phyloP scores from a whole-genome alignment of 352 stramenopile species.

The Pythium inflatum region DNA sequence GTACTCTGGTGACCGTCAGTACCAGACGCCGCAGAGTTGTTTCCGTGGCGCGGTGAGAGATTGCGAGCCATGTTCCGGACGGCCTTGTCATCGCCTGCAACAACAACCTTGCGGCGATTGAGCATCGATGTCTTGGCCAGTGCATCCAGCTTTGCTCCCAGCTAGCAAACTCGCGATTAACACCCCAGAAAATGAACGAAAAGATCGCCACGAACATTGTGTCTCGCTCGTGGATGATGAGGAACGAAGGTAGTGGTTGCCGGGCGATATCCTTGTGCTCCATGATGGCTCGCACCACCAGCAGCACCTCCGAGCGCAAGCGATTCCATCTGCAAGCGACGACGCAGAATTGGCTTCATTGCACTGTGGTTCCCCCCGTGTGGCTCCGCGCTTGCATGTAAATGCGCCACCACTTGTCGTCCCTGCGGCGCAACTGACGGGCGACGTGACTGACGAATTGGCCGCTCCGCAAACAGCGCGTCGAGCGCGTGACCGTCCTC shows the following conservation, averaged over 20 bases:
- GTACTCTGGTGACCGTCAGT: not conserved
- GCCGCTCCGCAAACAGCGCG: conserved; percentile 36
- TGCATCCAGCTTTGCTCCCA: conserved; percentile 64
- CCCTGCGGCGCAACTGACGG: conserved; percentile 29
- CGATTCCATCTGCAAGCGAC: conserved; percentile 23
- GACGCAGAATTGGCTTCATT: conserved; percentile 15
- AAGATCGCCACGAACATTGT: conserved; percentile 26
- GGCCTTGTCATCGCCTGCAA: conserved; percentile 40
- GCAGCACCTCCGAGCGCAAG: not conserved
- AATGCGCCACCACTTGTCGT: not conserved
- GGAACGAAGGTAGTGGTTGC: conserved; percentile 11
- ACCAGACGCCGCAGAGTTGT: not conserved
- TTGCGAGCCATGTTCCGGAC: conserved; percentile 3
- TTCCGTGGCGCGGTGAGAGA: conserved; percentile 31
- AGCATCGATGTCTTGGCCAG: conserved; percentile 59
- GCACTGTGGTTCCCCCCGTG: not conserved
- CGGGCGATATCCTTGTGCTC: conserved; percentile 10
- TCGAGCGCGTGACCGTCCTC: conserved; percentile 29
- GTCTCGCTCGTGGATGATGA: conserved; percentile 18
- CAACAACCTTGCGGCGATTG: conserved; percentile 63
- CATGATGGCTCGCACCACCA: not conserved
- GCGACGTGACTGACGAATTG: conserved; percentile 33
- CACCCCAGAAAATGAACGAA: too few relatives aligned
- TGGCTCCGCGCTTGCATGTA: not conserved
- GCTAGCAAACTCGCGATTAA: too few relatives aligned